Base-by-base conservation (phyloP, 2,329 filamentous ascomycete species). In the Didymella sp. region DNA sequence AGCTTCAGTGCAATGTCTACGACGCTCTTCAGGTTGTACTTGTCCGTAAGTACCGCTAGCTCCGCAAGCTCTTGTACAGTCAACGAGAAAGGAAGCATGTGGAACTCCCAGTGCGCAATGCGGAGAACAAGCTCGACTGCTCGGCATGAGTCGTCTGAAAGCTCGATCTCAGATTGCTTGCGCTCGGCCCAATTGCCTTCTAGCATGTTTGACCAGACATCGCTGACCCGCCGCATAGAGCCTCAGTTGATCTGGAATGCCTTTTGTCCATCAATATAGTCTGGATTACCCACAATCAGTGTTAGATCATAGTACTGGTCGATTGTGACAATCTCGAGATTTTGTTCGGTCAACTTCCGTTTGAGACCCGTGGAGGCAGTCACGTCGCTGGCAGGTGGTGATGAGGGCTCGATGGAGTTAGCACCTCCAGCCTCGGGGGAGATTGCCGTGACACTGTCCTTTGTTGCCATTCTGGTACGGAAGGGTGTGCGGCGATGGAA, bases 251-350 rank as follows among this genome's bases (percentile, higher is more conserved):
- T 24, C 3, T 22, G 47, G 8, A 60, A 54, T 0, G 45, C 50
- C 4, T 24, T 51, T 6, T 53, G 51, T 2, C 51, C 54, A 2
- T 43, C n/a, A 2, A 6, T 6, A 4, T 31, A 19, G 0, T 46
- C 35, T 13, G 40, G 35, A 15, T 22, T 47, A 13, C 61, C 59
- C 11, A 60, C 57, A 11, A 57, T 47, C 12, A 64, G n/a, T 0
- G 55, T 57, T 4, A 58, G 24, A 31, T 63, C 61, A 11, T 57
- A 57, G 8, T 22, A n/a, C 0, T 30, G 37, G n/a, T 60, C 58
- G 8, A 60, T 24, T 0, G 46, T 58, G 25, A 51, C 19, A 13
- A 38, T 31, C 9, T 43, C 24, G 6, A 44, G 35, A 4, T 42
- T 24, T 0, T 5, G 47, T 2, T 56, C 41, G 17, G 41, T 37